A percentile compares a stretch with the other conserved stretches of the same genome.
These are phyloP conservation scores for Aspergillus ruber DNA, from an alignment of 2,329 filamentous ascomycete species.

Conservation along the genomic window DNA sequence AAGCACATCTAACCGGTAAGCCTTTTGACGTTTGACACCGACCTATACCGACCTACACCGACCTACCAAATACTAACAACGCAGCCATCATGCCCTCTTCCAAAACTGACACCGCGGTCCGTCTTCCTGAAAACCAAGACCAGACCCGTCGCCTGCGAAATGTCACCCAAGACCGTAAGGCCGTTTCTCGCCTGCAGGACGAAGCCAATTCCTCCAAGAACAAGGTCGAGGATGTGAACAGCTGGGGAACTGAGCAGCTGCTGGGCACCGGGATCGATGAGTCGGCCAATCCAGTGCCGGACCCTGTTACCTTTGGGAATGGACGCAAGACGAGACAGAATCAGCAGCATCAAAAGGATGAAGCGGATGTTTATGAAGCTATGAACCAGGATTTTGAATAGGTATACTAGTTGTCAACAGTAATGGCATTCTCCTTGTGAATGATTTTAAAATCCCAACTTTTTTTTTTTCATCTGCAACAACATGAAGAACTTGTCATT, in stretches of 20 bases:
- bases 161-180: slow-evolving; percentile 19
- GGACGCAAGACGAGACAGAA: slow-evolving; percentile 13
- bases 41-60: background rate
- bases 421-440: no score
- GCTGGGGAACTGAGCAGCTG: slow-evolving; percentile 22
- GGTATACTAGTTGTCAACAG: background rate
- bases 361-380: slow-evolving; percentile 25
- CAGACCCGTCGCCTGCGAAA: slow-evolving; percentile 17
- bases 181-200: slow-evolving; percentile 9
- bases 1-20: background rate
- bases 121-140: slow-evolving; percentile 14
- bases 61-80: background rate
- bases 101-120: slow-evolving; percentile 20
- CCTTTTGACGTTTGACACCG: background rate
- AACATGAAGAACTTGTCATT: background rate
- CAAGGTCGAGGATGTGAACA: slow-evolving; percentile 7
- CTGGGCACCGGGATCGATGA: slow-evolving; percentile 25
- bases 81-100: slow-evolving; percentile 20
- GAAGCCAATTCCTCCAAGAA: slow-evolving; percentile 3
- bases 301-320: slow-evolving; percentile 17
- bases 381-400: slow-evolving; percentile 26
- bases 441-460: no score
- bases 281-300: slow-evolving; percentile 27
- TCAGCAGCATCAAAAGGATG: slow-evolving; percentile 11
- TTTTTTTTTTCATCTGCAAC: background rate